Evolutionary conservation across 352 stramenopile species (phyloP).

Genomic region (Phytophthora chlamydospora): DNA sequence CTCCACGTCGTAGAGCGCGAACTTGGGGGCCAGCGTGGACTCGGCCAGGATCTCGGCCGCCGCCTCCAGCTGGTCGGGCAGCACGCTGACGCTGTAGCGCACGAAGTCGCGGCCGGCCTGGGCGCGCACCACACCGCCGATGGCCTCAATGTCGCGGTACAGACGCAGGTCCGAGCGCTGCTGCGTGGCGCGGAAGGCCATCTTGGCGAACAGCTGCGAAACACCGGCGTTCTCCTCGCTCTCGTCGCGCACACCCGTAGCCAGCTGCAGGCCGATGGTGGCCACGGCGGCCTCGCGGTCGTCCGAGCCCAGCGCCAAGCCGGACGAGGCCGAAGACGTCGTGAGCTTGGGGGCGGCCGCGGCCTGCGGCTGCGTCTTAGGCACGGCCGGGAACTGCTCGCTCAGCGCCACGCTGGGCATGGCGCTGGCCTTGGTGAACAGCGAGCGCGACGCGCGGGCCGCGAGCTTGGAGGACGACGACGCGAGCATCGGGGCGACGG

Average conservation of each 20-base stretch:
- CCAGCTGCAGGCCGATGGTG: conserved; percentile 72
- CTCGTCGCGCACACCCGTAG: conserved; percentile 66
- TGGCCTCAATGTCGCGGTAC: conserved; percentile 83
- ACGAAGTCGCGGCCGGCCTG: conserved; percentile 74
- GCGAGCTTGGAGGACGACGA: conserved; percentile 42
- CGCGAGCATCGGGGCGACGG: conserved; percentile 34
- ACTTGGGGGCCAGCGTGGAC: conserved; percentile 78
- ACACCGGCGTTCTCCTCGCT: conserved; percentile 73
- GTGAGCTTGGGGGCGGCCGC: conserved; percentile 35
- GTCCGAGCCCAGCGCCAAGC: conserved; percentile 69
- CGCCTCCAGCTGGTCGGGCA: conserved; percentile 68
- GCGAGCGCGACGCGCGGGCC: conserved; percentile 50
- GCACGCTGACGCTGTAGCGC: conserved; percentile 78
- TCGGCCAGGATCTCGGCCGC: conserved; percentile 81
- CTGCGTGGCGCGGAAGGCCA: conserved; percentile 83
- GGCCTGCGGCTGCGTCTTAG: conserved; percentile 40
- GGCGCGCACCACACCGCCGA: conserved; percentile 71
- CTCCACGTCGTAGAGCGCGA: conserved; percentile 81
- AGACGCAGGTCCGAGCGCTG: conserved; percentile 79
- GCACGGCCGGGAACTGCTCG: conserved; percentile 68
- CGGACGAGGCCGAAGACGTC: conserved; percentile 51
- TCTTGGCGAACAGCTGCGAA: conserved; percentile 82
- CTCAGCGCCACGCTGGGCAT: conserved; percentile 63
- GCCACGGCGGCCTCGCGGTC: conserved; percentile 51
- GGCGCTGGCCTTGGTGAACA: conserved; percentile 68